Conservation (phyloP, 257 asterid genomes). For the Solanum etuberosum region DNA sequence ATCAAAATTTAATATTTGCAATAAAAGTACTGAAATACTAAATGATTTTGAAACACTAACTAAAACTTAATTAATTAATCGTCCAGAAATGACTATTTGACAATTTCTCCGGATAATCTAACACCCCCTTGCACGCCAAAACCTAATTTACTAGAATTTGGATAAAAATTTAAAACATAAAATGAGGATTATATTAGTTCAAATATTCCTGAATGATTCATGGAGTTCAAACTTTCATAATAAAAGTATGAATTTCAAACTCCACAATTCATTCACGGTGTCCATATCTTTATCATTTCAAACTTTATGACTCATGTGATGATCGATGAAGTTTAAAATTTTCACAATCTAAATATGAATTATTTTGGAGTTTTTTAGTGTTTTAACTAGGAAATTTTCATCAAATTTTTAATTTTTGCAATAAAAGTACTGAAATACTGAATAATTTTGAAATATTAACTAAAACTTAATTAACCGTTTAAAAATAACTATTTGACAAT, state of each 20-base stretch:
- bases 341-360: not conserved
- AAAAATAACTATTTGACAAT: not conserved
- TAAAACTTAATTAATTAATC: too few species aligned
- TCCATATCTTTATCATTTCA: not conserved
- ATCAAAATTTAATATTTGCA: not conserved
- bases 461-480: not conserved
- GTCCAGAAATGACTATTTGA: too few species aligned
- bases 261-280: not conserved
- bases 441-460: not conserved
- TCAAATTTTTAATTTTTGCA: not conserved
- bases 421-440: not conserved
- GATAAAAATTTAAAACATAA: too few species aligned
- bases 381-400: not conserved
- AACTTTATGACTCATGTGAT: not conserved
- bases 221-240: too few species aligned
- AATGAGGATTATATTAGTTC: too few species aligned
- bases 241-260: not conserved
- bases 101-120: too few species aligned
- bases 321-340: not conserved
- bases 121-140: too few species aligned
- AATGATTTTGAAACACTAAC: too few species aligned
- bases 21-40: too few species aligned
- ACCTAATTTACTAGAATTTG: too few species aligned
- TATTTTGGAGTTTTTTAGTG: too few species aligned
- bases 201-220: too few species aligned